These are phyloP conservation scores for Blastomyces parvus DNA, from an alignment of 2,329 filamentous ascomycete genomes.

Conservation along the genomic window DNA sequence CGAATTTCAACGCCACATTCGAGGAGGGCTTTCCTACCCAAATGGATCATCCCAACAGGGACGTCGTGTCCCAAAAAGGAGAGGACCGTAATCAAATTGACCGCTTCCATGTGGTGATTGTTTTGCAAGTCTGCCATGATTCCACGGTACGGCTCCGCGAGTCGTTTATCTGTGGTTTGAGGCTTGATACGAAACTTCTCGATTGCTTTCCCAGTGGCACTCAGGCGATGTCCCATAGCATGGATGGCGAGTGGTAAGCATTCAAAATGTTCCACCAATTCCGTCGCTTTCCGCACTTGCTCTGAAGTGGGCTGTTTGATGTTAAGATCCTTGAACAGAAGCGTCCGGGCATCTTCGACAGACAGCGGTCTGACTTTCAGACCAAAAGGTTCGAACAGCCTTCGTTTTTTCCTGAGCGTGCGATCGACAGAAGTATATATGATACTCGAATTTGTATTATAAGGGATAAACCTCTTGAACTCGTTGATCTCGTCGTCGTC, in stretches of 20 bases:
- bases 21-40: conserved; percentile 38
- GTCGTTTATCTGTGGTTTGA: conserved; percentile 47
- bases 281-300: conserved; percentile 49
- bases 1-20: conserved; percentile 22
- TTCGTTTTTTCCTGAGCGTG: conserved; percentile 46
- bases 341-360: conserved; percentile 48
- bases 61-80: conserved; percentile 57
- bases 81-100: conserved; percentile 56
- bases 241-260: conserved; percentile 60
- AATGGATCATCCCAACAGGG: conserved; percentile 55
- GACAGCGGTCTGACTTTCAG: conserved; percentile 49
- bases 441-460: conserved; percentile 52
- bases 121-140: conserved; percentile 40
- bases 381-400: conserved; percentile 51
- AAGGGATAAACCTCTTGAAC: conserved; percentile 54
- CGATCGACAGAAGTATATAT: conserved; percentile 60
- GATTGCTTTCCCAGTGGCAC: conserved; percentile 51
- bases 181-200: conserved; percentile 49
- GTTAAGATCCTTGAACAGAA: conserved; percentile 55
- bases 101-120: conserved; percentile 41
- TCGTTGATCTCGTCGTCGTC: conserved; percentile 42
- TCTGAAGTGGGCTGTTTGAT: conserved; percentile 47
- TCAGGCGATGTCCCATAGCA: conserved; percentile 53
- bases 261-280: conserved; percentile 55
- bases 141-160: conserved; percentile 40